Conservation (phyloP, 371 early-diverging fungal species). For the Dichotomocladium elegans region DNA sequence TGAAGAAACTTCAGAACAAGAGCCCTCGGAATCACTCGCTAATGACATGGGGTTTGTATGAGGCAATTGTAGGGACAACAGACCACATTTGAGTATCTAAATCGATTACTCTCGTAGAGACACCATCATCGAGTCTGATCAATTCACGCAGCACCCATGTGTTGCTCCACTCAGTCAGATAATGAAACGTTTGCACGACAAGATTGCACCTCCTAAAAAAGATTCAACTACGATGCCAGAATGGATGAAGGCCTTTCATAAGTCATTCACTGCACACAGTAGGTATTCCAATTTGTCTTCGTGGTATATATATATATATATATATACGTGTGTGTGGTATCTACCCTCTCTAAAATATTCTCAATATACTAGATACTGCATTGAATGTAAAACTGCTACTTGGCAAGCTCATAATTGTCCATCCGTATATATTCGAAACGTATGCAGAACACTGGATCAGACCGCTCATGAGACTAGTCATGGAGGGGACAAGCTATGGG, state of each 20-base stretch:
- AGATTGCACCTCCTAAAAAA: slow-evolving; percentile 31
- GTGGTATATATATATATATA: too few species aligned
- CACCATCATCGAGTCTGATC: slow-evolving; percentile 60
- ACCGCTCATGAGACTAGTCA: slow-evolving; percentile 51
- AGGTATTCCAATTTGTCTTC: neutral
- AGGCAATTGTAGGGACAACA: too few species aligned
- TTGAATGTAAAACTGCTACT: slow-evolving; percentile 54
- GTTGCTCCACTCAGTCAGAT: slow-evolving; percentile 50
- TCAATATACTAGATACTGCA: slow-evolving; percentile 29
- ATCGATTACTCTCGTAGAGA: too few species aligned
- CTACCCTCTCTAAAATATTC: neutral
- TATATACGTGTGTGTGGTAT: neutral
- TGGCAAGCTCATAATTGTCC: slow-evolving; percentile 57
- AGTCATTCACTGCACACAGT: slow-evolving; percentile 29
- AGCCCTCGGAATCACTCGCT: too few species aligned
- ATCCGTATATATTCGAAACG: slow-evolving; percentile 55
- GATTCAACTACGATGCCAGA: slow-evolving; percentile 40
- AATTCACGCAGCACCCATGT: slow-evolving; percentile 57
- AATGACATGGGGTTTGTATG: too few species aligned
- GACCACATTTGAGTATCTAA: too few species aligned
- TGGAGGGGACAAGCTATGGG: slow-evolving; percentile 52
- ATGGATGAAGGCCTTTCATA: slow-evolving; percentile 60
- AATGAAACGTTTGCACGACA: slow-evolving; percentile 45
- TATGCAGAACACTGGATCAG: slow-evolving; percentile 59
- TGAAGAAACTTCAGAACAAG: too few species aligned